Evolutionary conservation across 225 moss, liverwort and hornwort species (phyloP), one percentile per base, ranked within the genome.

Genomic region (Physcomitrium patens): DNA sequence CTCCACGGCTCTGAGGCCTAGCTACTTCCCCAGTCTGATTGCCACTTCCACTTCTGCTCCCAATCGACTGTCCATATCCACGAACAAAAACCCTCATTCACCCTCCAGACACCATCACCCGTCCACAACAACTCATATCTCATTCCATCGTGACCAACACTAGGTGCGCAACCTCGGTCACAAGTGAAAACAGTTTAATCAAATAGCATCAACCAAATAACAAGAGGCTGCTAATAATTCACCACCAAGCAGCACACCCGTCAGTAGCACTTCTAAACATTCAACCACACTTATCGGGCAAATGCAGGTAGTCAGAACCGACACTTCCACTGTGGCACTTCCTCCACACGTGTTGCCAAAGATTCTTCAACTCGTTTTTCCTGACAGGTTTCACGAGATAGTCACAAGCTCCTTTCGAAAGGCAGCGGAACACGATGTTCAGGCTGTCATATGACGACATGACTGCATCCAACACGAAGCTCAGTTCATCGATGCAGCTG

Each of bases 271-370:
- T 20, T 48, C 9, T 12, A 15, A 59, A 23, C 1, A 57, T 16
- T 10, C 57, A 58, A 50, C 1, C 1, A 37, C 31, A 37, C 31
- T 24, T 24, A 37, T 37, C 0, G 51, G 14, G 9, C 14, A 69
- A 57, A 52, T 15, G 43, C 43, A 45, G 28, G n/a, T 12, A 26
- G 20, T 37, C 57, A 47, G 18, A 59, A 3, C n/a, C 62, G 28
- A 49, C 3, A 87, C 99, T 93, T 77, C 95, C 99, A 28, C 92
- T 94, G 74, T 89, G 89, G 47, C 91, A 92, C 70, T 90, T 85
- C 81, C 90, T 86, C 99, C 99, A 96, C 49, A 89, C 94, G 47
- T 96, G 96, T 72, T 96, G 96, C 96, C 96, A 96, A 16, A 96
- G 64, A 65, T 96, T 96, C 75, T 88, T 86, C 31, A 96, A 70